Evolutionary conservation across 2,329 filamentous ascomycete genomes (phyloP).

Genomic region (Ambrosiella xylebori): DNA sequence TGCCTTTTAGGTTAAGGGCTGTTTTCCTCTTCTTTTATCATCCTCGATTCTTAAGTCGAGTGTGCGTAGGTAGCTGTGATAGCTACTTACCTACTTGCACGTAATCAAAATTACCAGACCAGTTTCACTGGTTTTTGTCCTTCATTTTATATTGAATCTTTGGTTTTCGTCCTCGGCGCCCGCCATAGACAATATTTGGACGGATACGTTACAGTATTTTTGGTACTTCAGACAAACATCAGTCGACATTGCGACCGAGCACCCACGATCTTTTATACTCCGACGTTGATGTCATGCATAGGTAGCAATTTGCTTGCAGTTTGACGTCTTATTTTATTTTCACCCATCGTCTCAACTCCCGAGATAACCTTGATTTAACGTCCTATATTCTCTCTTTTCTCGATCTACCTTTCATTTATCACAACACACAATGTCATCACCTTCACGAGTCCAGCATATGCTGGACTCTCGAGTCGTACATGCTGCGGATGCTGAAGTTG

Average conservation of each 20-base stretch:
- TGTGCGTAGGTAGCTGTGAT: neutral
- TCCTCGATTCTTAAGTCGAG: neutral
- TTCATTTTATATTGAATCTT: neutral
- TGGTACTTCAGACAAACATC: no score
- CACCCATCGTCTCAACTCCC: neutral
- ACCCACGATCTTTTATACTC: neutral
- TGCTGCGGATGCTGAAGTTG: slow-evolving; percentile 16
- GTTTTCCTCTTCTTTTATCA: neutral
- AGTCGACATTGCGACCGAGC: neutral
- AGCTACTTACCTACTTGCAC: neutral
- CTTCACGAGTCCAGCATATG: slow-evolving; percentile 18
- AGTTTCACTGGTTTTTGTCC: neutral
- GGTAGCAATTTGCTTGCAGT: neutral
- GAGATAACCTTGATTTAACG: neutral
- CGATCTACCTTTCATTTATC: neutral
- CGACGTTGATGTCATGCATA: neutral
- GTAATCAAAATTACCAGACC: neutral
- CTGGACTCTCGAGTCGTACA: slow-evolving; percentile 17
- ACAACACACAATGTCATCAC: neutral
- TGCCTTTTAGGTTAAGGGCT: neutral
- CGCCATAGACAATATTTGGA: neutral
- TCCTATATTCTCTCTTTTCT: neutral
- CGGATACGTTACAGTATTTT: neutral
- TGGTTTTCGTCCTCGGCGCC: neutral
- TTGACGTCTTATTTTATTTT: neutral